Conservation (phyloP, 2,329 filamentous ascomycete genomes). For the Diaporthe citri region DNA sequence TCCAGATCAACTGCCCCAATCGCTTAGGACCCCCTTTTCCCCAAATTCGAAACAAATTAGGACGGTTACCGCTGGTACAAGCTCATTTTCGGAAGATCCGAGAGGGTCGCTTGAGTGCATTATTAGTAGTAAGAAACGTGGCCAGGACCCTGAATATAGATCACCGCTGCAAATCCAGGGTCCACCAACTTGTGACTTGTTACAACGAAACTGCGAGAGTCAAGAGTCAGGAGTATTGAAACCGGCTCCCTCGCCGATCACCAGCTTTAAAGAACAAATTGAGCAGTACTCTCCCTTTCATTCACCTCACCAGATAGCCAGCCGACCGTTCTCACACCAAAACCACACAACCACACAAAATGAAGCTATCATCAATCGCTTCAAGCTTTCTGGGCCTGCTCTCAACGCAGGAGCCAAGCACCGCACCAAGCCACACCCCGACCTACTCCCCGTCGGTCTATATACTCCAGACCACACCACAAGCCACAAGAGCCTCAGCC, state of each 20-base stretch:
- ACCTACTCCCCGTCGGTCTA: conserved; percentile 10
- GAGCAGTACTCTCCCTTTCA: neutral
- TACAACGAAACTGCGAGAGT: conserved; percentile 19
- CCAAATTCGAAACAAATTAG: conserved; percentile 26
- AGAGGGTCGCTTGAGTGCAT: conserved; percentile 14
- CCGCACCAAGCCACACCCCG: neutral
- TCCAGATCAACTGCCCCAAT: conserved; percentile 14
- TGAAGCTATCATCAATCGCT: conserved; percentile 28
- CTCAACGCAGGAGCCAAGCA: conserved; percentile 18
- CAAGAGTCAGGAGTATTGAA: conserved; percentile 27
- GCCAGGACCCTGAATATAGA: conserved; percentile 23
- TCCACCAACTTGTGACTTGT: conserved; percentile 28
- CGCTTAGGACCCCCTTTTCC: conserved; percentile 13
- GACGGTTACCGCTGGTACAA: conserved; percentile 16
- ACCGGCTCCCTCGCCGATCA: conserved; percentile 24
- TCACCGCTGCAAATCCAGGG: conserved; percentile 10
- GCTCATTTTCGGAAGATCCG: conserved; percentile 25
- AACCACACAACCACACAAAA: neutral
- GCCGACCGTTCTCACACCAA: neutral
- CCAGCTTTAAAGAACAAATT: neutral
- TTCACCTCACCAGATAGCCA: neutral
- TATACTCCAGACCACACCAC: conserved; percentile 22
- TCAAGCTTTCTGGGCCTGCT: conserved; percentile 18
- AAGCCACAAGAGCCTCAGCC: conserved; percentile 19
- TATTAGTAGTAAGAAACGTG: conserved; percentile 23